Evolutionary conservation across 192 early-diverging fungal species (phyloP).

Genomic region (Dispira parvispora): DNA sequence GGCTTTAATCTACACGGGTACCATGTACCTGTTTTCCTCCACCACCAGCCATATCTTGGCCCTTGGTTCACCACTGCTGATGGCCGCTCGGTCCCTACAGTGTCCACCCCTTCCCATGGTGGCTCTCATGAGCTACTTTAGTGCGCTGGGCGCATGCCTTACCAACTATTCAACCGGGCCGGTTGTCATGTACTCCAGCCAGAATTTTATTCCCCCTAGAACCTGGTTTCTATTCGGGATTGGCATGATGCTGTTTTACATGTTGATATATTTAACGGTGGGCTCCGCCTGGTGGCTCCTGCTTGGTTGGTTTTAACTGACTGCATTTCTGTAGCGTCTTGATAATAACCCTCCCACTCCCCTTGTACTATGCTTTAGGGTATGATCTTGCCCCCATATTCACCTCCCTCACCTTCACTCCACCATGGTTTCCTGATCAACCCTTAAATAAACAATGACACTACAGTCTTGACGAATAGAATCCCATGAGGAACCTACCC

Average conservation of each 20-base stretch:
- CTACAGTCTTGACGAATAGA: too few relatives aligned
- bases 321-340: too few relatives aligned
- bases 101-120: slow-evolving; percentile 35
- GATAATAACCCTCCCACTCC: too few relatives aligned
- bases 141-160: slow-evolving; percentile 42
- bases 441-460: too few relatives aligned
- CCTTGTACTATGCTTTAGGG: too few relatives aligned
- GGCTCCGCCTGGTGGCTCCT: slow-evolving; percentile 56
- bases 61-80: slow-evolving; percentile 48
- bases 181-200: slow-evolving; percentile 39
- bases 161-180: slow-evolving; percentile 33
- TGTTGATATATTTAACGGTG: slow-evolving; percentile 37
- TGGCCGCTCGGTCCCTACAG: slow-evolving; percentile 43
- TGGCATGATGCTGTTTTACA: slow-evolving; percentile 26
- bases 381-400: too few relatives aligned
- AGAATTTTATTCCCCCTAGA: slow-evolving; percentile 35
- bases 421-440: too few relatives aligned
- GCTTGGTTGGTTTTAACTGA: slow-evolving; percentile 36
- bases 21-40: slow-evolving; percentile 57
- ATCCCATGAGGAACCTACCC: too few relatives aligned
- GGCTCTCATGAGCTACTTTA: slow-evolving; percentile 43
- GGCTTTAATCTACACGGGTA: slow-evolving; percentile 41
- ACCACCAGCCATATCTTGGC: slow-evolving; percentile 58
- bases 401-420: too few relatives aligned
- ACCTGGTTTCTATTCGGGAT: slow-evolving; percentile 46